phyloP scores from a whole-genome alignment of 345 rosid species.

The Pseudoturritis turrita region DNA sequence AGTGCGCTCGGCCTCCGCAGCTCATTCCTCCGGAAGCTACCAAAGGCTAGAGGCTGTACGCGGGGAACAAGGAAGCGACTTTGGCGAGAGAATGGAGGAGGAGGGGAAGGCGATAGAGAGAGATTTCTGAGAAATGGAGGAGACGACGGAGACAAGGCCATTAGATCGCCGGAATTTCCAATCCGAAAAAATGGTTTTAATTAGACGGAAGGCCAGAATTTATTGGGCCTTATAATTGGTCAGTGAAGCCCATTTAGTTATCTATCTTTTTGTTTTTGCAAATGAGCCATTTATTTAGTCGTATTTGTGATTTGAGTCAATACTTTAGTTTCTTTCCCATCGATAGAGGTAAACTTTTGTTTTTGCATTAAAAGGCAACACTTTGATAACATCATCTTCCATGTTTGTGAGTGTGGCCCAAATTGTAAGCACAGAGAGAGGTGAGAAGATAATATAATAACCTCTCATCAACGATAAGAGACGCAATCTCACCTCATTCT shows the following conservation, averaged over 20 bases:
- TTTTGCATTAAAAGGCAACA: neutral
- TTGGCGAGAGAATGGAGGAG: neutral
- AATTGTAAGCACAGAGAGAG: neutral
- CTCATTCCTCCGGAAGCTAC: constrained; percentile 1
- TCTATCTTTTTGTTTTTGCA: neutral
- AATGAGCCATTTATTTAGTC: neutral
- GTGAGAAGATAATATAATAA: constrained; percentile 31
- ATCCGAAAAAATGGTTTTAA: too few species aligned
- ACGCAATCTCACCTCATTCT: constrained; percentile 5
- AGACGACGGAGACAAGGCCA: constrained; percentile 22
- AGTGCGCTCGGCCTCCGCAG: constrained; percentile 40
- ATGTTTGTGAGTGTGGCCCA: constrained; percentile 6
- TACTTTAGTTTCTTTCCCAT: neutral
- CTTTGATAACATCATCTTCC: neutral
- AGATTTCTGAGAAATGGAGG: constrained; percentile 9
- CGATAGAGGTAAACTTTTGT: neutral
- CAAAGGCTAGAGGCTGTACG: neutral
- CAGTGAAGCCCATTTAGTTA: neutral
- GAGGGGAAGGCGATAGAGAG: constrained; percentile 15
- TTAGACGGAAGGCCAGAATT: neutral
- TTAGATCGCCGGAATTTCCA: too few species aligned
- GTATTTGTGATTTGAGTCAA: neutral
- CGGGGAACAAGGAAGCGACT: neutral
- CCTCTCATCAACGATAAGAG: too few species aligned
- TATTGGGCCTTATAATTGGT: neutral